Evolutionary conservation across 805 yeast genomes (phyloP).

Genomic region (Yamadazyma tumulicola): DNA sequence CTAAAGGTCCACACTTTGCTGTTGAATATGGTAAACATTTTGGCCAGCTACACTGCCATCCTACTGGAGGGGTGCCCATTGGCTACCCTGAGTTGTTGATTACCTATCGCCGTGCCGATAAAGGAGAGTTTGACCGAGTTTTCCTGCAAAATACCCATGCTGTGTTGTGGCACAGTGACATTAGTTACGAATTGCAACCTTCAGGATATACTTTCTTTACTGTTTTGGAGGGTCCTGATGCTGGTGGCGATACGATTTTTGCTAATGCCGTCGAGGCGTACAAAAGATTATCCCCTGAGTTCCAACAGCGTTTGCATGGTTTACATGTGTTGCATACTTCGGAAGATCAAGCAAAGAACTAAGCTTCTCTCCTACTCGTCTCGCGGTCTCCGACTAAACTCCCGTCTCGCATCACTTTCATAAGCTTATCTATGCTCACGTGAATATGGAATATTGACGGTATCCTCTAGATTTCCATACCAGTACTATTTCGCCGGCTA

Average conservation of each 20-base stretch:
- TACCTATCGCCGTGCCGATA: conserved; percentile 50
- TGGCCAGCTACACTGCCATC: conserved; percentile 72
- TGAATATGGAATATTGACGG: too few relatives aligned
- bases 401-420: too few relatives aligned
- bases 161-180: conserved; percentile 68
- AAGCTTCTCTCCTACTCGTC: too few relatives aligned
- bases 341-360: conserved; percentile 63
- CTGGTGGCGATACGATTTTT: conserved; percentile 80
- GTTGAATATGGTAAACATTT: conserved; percentile 59
- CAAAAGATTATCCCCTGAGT: conserved; percentile 62
- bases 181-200: conserved; percentile 69
- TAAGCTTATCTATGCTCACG: too few relatives aligned
- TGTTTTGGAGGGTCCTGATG: conserved; percentile 52
- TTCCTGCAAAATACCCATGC: conserved; percentile 34
- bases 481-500: too few relatives aligned
- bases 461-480: too few relatives aligned
- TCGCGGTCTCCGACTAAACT: too few relatives aligned
- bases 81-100: conserved; percentile 63
- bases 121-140: conserved; percentile 33
- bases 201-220: conserved; percentile 69
- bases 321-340: conserved; percentile 70
- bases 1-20: conserved; percentile 45
- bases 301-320: conserved; percentile 55
- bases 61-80: conserved; percentile 68
- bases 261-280: conserved; percentile 71